Percentiles rank a stretch among this genome's conserved stretches.
Conservation (phyloP, 2,329 filamentous ascomycete genomes). For the Colletotrichum costaricense region DNA sequence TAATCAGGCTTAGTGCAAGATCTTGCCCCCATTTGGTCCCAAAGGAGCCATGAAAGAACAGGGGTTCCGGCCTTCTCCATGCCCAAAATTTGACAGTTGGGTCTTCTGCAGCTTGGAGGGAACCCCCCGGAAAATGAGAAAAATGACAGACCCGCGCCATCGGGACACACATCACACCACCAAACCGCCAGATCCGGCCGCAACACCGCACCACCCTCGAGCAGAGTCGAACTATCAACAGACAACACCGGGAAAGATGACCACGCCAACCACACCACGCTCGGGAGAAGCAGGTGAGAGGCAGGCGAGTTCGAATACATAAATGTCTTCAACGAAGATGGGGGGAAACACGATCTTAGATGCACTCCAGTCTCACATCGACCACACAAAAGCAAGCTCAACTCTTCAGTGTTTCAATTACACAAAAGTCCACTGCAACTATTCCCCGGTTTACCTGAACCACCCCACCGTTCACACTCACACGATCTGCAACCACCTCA, state of each 20-base stretch:
- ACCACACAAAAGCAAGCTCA: slow-evolving; percentile 25
- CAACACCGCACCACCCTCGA: slow-evolving; percentile 31
- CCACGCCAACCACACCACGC: slow-evolving; percentile 4
- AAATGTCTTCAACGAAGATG: slow-evolving; percentile 10
- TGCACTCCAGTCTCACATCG: slow-evolving; percentile 30
- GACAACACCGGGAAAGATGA: slow-evolving; percentile 11
- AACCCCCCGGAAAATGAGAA: not conserved
- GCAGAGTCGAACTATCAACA: slow-evolving; percentile 19
- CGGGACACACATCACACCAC: slow-evolving; percentile 33
- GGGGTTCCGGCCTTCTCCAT: not conserved
- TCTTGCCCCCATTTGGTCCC: not conserved
- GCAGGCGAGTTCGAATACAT: slow-evolving; percentile 13
- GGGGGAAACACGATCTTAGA: slow-evolving; percentile 1
- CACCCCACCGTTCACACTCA: not conserved
- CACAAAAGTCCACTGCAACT: slow-evolving; percentile 1
- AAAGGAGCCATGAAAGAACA: slow-evolving; percentile 23
- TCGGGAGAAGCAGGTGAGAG: slow-evolving; percentile 26
- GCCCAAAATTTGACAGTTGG: not conserved
- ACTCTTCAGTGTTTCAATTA: slow-evolving; percentile 3
- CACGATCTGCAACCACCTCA: not conserved
- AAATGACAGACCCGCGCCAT: slow-evolving; percentile 20
- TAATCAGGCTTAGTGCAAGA: not conserved
- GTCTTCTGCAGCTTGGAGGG: not conserved
- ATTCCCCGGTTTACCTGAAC: not conserved
- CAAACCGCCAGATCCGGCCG: slow-evolving; percentile 20